phyloP scores from a whole-genome alignment of 768 basidiomycete species.

The Leucocoprinus leucothites region DNA sequence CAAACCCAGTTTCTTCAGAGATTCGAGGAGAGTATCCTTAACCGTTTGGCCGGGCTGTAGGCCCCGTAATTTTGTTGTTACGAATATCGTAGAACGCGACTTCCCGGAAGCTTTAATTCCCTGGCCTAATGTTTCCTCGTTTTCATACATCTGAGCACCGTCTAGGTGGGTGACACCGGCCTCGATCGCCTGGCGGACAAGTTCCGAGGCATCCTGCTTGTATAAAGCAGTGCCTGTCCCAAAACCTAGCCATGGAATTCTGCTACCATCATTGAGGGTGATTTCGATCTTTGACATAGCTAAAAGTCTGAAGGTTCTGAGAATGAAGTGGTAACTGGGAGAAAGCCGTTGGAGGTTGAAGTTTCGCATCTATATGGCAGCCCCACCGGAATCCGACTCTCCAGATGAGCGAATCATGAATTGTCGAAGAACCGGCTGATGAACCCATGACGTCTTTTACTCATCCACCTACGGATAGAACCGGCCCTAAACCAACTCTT shows the following conservation, averaged over 20 bases:
- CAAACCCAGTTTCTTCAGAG: constrained; percentile 49
- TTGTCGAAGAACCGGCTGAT: neutral
- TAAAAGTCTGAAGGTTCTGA: constrained; percentile 14
- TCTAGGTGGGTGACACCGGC: constrained; percentile 60
- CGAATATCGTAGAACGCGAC: constrained; percentile 52
- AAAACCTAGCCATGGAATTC: constrained; percentile 52
- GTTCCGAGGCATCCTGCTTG: constrained; percentile 36
- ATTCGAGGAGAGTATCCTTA: constrained; percentile 44
- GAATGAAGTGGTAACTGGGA: neutral
- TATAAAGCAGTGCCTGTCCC: constrained; percentile 60
- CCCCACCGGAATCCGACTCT: neutral
- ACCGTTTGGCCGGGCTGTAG: constrained; percentile 43
- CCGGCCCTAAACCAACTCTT: constrained; percentile 46
- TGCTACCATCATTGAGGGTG: constrained; percentile 52
- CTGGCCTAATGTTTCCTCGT: constrained; percentile 50
- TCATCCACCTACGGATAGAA: neutral
- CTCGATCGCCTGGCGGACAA: constrained; percentile 46
- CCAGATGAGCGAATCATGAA: neutral
- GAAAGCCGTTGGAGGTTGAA: neutral
- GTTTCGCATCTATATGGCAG: neutral
- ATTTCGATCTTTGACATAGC: constrained; percentile 30
- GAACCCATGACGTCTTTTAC: too few species aligned
- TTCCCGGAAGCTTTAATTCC: constrained; percentile 50
- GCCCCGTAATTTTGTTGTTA: constrained; percentile 57
- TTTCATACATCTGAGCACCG: constrained; percentile 57